phyloP scores from a whole-genome alignment of 2,329 filamentous ascomycete species.

The Elsinoe arachidis region DNA sequence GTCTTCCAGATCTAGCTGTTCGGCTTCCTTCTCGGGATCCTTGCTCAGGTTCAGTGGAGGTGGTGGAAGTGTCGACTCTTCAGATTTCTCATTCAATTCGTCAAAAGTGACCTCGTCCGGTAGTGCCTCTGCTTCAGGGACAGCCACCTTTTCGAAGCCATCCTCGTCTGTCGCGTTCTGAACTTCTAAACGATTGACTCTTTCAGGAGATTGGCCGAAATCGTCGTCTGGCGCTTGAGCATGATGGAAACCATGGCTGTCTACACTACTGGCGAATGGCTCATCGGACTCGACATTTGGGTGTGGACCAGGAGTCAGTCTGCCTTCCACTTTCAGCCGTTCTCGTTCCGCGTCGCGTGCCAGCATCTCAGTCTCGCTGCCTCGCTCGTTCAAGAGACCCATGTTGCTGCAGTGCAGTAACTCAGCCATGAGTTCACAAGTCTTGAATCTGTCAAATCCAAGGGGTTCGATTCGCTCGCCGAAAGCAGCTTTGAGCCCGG shows the following conservation, averaged over 20 bases:
- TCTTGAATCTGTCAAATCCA: constrained; percentile 97
- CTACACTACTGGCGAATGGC: constrained; percentile 44
- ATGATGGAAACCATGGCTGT: constrained; percentile 45
- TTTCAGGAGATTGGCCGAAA: constrained; percentile 49
- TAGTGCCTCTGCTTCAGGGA: constrained; percentile 55
- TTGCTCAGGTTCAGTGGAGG: constrained; percentile 7
- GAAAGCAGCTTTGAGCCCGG: constrained; percentile 76
- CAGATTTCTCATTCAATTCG: constrained; percentile 52
- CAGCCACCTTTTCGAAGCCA: constrained; percentile 80
- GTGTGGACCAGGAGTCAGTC: constrained; percentile 48
- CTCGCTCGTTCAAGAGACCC: constrained; percentile 85
- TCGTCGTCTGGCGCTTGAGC: constrained; percentile 36
- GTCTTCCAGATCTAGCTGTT: neutral
- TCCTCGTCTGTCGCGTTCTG: constrained; percentile 81
- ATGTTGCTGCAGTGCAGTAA: constrained; percentile 97
- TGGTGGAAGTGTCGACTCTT: constrained; percentile 20
- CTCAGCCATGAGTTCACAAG: constrained; percentile 97
- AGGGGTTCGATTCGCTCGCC: constrained; percentile 85
- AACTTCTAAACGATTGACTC: constrained; percentile 62
- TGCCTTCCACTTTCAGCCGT: constrained; percentile 66
- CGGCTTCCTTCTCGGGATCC: neutral
- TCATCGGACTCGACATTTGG: constrained; percentile 45
- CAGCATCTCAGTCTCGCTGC: constrained; percentile 78
- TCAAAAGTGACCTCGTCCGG: constrained; percentile 58
- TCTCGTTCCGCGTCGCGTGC: constrained; percentile 74